phyloP scores from a whole-genome alignment of 768 basidiomycete genomes.

The Pulveroboletus sp. region DNA sequence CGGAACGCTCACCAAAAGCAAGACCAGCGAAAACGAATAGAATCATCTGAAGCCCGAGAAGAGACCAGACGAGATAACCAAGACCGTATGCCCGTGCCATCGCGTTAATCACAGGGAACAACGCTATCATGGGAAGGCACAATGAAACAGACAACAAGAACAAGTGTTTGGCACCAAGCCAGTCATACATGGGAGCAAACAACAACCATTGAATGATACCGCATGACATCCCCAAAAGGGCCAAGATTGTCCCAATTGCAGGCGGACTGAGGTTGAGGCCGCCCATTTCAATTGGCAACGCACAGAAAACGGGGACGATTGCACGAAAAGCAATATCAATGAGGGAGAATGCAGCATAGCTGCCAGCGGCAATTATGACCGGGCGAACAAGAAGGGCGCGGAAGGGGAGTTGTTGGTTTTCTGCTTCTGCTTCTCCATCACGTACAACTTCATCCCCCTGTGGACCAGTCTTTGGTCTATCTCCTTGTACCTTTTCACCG shows the following conservation, averaged over 20 bases:
- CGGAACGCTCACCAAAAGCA: constrained; percentile 53
- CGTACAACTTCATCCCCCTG: background rate
- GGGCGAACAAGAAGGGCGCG: constrained; percentile 44
- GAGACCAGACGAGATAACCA: constrained; percentile 42
- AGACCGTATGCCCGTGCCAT: constrained; percentile 38
- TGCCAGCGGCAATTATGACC: constrained; percentile 54
- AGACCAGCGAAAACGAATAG: constrained; percentile 44
- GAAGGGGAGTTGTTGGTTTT: constrained; percentile 39
- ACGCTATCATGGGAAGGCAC: constrained; percentile 43
- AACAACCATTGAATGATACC: constrained; percentile 56
- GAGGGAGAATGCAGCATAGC: constrained; percentile 58
- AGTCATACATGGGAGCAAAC: constrained; percentile 54
- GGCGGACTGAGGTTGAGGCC: constrained; percentile 26
- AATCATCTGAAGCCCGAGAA: constrained; percentile 46
- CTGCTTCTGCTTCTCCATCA: background rate
- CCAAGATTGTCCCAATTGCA: constrained; percentile 29
- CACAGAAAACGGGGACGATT: constrained; percentile 32
- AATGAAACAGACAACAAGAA: constrained; percentile 49
- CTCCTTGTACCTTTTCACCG: constrained; percentile 1
- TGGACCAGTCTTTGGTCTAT: background rate
- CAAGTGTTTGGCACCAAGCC: constrained; percentile 54
- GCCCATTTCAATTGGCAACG: constrained; percentile 29
- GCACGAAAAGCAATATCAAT: constrained; percentile 62
- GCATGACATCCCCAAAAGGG: constrained; percentile 21
- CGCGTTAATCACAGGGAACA: constrained; percentile 42